Percentiles rank a stretch among this genome's conserved stretches.
phyloP scores from a whole-genome alignment of 306 rosid species.

The Gillenia trifoliata region DNA sequence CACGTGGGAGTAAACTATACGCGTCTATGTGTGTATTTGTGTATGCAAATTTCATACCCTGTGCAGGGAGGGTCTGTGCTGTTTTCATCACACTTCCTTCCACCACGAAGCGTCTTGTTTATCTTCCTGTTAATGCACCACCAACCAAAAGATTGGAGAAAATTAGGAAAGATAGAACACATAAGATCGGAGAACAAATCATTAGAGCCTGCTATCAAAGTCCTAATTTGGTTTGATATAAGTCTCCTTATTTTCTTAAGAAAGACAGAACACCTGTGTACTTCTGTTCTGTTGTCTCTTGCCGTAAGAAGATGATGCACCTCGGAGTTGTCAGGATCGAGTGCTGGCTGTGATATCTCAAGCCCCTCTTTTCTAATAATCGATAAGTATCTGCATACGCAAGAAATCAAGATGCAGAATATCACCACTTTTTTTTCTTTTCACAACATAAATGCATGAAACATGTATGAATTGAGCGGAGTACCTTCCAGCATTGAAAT shows the following conservation, averaged over 20 bases:
- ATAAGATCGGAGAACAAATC: not conserved
- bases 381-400: conserved; percentile 47
- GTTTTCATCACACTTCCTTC: conserved; percentile 48
- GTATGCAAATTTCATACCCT: conserved; percentile 43
- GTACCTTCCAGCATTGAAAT: conserved; percentile 63
- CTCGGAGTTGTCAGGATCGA: conserved; percentile 65
- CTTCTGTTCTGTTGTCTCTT: conserved; percentile 40
- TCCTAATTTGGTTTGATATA: not conserved
- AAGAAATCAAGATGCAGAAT: not conserved
- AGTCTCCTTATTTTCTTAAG: not conserved
- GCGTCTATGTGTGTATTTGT: not conserved
- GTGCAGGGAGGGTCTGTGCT: conserved; percentile 78
- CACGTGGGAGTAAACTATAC: not conserved
- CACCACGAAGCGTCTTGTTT: conserved; percentile 45
- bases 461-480: not conserved
- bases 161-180: not conserved
- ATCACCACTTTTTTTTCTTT: not conserved
- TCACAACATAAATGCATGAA: not conserved
- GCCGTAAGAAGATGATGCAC: conserved; percentile 67
- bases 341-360: conserved; percentile 89
- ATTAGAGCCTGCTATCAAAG: not conserved
- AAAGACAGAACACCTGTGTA: conserved; percentile 52
- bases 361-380: conserved; percentile 70
- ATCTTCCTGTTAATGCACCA: conserved; percentile 46
- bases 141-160: not conserved